Percentiles rank a stretch among this genome's conserved stretches.
These are phyloP conservation scores for Ochetophila trinervis DNA, from an alignment of 306 rosid species.

Conservation along the genomic window DNA sequence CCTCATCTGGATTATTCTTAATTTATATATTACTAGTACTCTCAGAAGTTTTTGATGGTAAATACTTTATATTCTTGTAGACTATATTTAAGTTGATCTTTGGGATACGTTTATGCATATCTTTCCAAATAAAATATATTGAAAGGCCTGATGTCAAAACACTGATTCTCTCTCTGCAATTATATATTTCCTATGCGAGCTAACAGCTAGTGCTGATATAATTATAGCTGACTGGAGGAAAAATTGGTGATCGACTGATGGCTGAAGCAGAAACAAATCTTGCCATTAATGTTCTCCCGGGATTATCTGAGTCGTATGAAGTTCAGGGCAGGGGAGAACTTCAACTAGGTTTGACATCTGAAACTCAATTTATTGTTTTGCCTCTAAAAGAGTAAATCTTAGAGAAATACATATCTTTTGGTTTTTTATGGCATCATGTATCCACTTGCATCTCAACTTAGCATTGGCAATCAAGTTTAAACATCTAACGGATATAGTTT, in stretches of 20 bases:
- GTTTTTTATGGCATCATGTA: neutral
- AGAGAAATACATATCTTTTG: neutral
- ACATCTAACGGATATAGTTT: slow-evolving; percentile 21
- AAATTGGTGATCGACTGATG: slow-evolving; percentile 78
- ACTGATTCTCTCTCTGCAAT: neutral
- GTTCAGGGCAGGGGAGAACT: slow-evolving; percentile 99
- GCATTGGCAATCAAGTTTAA: slow-evolving; percentile 2
- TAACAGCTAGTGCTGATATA: slow-evolving; percentile 30
- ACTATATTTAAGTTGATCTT: neutral
- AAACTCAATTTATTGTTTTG: neutral
- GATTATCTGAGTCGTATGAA: slow-evolving; percentile 85
- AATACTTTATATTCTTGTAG: neutral
- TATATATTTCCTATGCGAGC: slow-evolving; percentile 17
- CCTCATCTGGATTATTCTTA: neutral
- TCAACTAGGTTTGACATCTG: slow-evolving; percentile 72
- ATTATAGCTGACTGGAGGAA: slow-evolving; percentile 85
- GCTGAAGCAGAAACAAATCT: slow-evolving; percentile 99
- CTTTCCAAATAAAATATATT: too few relatives aligned
- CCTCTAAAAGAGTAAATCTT: neutral
- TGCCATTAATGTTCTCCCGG: slow-evolving; percentile 96
- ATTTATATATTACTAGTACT: neutral
- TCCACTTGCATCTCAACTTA: slow-evolving; percentile 5
- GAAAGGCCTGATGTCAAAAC: too few relatives aligned
- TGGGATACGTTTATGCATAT: too few relatives aligned
- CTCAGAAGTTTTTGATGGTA: neutral